Conservation (phyloP, 2,329 filamentous ascomycete species). For the Alternaria angustiovoidea region DNA sequence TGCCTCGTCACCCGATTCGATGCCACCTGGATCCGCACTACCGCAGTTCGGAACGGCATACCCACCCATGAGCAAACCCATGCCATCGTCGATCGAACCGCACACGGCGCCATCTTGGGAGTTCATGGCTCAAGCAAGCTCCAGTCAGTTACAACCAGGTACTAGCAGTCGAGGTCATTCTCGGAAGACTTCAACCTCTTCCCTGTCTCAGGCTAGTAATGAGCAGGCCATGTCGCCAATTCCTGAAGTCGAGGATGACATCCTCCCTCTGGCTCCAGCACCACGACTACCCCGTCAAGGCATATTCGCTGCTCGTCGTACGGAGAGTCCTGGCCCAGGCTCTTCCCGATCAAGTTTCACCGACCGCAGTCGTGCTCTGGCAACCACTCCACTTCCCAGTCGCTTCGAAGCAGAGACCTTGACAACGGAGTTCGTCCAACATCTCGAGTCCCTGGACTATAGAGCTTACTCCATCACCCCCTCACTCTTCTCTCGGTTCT, state of each 20-base stretch:
- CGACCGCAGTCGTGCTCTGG: constrained; percentile 44
- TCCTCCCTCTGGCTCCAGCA: constrained; percentile 36
- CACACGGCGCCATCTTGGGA: constrained; percentile 47
- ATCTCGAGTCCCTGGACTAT: constrained; percentile 36
- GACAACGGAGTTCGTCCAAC: constrained; percentile 43
- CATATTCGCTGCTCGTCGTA: constrained; percentile 38
- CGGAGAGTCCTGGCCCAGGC: constrained; percentile 37
- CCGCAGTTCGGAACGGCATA: constrained; percentile 29
- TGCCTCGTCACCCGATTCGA: constrained; percentile 45
- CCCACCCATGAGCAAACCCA: constrained; percentile 26
- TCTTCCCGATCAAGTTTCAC: constrained; percentile 41
- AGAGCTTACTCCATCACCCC: constrained; percentile 38
- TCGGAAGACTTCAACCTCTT: constrained; percentile 45
- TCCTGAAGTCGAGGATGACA: constrained; percentile 40
- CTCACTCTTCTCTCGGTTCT: constrained; percentile 38
- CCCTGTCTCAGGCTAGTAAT: constrained; percentile 39
- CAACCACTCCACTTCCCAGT: constrained; percentile 41
- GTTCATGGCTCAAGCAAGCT: constrained; percentile 40
- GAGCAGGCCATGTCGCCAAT: constrained; percentile 41
- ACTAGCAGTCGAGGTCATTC: constrained; percentile 36
- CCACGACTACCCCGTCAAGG: constrained; percentile 42
- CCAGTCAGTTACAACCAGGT: constrained; percentile 33
- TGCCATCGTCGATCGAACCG: constrained; percentile 36
- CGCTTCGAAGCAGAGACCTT: constrained; percentile 50
- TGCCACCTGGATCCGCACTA: constrained; percentile 40